Percentiles rank a stretch among this genome's conserved stretches.
Conservation (phyloP, 2,329 filamentous ascomycete genomes). For the Metarhizium sp. region DNA sequence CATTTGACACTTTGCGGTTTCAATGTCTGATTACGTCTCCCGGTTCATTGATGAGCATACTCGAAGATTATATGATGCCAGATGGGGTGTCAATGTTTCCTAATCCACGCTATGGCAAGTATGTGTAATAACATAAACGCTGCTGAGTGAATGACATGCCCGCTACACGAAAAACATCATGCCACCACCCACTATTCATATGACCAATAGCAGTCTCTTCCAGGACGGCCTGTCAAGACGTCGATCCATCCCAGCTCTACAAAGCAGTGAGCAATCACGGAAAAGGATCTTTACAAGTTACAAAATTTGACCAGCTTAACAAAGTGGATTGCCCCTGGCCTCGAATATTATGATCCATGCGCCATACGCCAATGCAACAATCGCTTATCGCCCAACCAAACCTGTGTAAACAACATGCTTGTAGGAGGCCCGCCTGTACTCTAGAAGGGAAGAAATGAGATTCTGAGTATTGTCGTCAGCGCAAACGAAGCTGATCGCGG, state of each 20-base stretch:
- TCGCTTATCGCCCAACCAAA: neutral
- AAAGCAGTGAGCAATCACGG: neutral
- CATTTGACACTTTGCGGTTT: neutral
- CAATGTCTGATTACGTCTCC: neutral
- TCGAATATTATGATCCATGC: slow-evolving; percentile 7
- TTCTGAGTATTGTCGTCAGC: neutral
- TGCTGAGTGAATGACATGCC: neutral
- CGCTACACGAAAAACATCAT: neutral
- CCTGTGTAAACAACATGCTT: neutral
- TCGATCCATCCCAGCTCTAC: neutral
- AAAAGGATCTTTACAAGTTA: neutral
- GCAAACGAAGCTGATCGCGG: neutral
- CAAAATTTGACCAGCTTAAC: neutral
- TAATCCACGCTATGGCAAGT: neutral
- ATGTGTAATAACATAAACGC: neutral
- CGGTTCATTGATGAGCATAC: neutral
- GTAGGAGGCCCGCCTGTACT: neutral
- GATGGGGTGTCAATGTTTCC: neutral
- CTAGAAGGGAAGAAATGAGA: neutral
- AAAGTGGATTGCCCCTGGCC: neutral
- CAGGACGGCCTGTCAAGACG: neutral
- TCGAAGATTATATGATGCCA: neutral
- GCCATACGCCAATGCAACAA: slow-evolving; percentile 16
- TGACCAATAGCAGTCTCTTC: neutral
- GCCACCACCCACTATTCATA: neutral